Conservation (phyloP, 2,329 filamentous ascomycete species). For the Ceratocystis destructans region DNA sequence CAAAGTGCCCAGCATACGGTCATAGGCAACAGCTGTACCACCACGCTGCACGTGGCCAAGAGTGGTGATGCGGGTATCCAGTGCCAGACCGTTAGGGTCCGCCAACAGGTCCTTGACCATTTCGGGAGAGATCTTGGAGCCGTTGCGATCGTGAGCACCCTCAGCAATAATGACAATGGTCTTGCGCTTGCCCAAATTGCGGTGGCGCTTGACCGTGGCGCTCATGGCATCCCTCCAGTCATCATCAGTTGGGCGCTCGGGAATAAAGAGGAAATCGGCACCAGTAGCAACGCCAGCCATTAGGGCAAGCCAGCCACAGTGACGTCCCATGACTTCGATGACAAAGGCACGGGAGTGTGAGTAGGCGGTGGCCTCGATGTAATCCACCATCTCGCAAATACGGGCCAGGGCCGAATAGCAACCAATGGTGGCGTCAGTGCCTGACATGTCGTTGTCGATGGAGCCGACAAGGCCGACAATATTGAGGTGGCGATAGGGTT, state of each 20-base stretch:
- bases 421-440: slow-evolving; percentile 93
- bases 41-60: slow-evolving; percentile 96
- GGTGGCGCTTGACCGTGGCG: slow-evolving; percentile 62
- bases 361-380: slow-evolving; percentile 86
- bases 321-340: slow-evolving; percentile 94
- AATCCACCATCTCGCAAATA: slow-evolving; percentile 92
- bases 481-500: slow-evolving; percentile 74
- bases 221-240: slow-evolving; percentile 89
- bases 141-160: slow-evolving; percentile 71
- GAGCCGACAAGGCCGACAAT: slow-evolving; percentile 93
- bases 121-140: slow-evolving; percentile 67
- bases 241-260: slow-evolving; percentile 75
- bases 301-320: slow-evolving; percentile 93
- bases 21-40: slow-evolving; percentile 82
- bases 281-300: slow-evolving; percentile 93
- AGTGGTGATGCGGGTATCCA: slow-evolving; percentile 90
- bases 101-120: slow-evolving; percentile 85
- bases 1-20: slow-evolving; percentile 81
- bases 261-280: slow-evolving; percentile 93
- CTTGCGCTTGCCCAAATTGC: slow-evolving; percentile 80
- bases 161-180: slow-evolving; percentile 97
- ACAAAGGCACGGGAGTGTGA: slow-evolving; percentile 96
- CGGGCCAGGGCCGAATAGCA: slow-evolving; percentile 86
- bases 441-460: slow-evolving; percentile 96
- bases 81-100: slow-evolving; percentile 52